Evolutionary conservation across 495 filamentous ascomycete genomes (phyloP).

Genomic region (Podospora appendiculata): DNA sequence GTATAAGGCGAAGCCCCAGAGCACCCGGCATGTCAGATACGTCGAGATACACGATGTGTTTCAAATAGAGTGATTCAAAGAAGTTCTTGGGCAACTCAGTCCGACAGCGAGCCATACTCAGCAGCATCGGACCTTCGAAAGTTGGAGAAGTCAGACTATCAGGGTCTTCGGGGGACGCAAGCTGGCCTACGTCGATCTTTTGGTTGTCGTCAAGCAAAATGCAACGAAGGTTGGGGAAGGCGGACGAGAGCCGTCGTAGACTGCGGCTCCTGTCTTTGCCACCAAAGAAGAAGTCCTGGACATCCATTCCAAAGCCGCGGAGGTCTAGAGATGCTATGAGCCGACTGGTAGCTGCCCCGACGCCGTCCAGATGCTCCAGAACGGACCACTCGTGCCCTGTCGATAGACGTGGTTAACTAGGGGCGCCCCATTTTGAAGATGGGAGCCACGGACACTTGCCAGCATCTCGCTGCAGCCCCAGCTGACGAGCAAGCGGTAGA

Average conservation of each 20-base stretch:
- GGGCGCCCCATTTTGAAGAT: background rate
- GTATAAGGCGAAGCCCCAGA: conserved; percentile 14
- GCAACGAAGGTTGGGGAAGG: conserved; percentile 28
- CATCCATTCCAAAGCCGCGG: conserved; percentile 16
- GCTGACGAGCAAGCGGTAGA: conserved; percentile 18
- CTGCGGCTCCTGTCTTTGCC: conserved; percentile 9
- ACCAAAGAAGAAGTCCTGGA: background rate
- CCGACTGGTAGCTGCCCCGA: conserved; percentile 17
- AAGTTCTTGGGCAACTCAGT: conserved; percentile 21
- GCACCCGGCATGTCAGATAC: conserved; percentile 33
- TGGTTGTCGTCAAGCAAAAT: conserved; percentile 31
- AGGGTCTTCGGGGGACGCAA: conserved; percentile 1
- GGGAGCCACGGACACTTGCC: conserved; percentile 18
- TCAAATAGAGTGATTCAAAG: conserved; percentile 22
- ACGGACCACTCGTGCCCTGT: conserved; percentile 35
- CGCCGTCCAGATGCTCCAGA: conserved; percentile 13
- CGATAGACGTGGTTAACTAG: background rate
- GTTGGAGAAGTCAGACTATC: background rate
- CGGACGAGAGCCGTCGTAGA: conserved; percentile 15
- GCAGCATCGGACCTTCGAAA: conserved; percentile 13
- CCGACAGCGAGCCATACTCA: conserved; percentile 28
- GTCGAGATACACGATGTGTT: conserved; percentile 34
- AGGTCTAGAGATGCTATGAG: conserved; percentile 31
- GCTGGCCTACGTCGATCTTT: conserved; percentile 21
- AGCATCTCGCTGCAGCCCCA: conserved; percentile 25